A percentile compares a stretch with the other conserved stretches of the same genome.
These are phyloP conservation scores for Pythium sp. DNA, from an alignment of 352 stramenopile genomes.

Conservation along the genomic window DNA sequence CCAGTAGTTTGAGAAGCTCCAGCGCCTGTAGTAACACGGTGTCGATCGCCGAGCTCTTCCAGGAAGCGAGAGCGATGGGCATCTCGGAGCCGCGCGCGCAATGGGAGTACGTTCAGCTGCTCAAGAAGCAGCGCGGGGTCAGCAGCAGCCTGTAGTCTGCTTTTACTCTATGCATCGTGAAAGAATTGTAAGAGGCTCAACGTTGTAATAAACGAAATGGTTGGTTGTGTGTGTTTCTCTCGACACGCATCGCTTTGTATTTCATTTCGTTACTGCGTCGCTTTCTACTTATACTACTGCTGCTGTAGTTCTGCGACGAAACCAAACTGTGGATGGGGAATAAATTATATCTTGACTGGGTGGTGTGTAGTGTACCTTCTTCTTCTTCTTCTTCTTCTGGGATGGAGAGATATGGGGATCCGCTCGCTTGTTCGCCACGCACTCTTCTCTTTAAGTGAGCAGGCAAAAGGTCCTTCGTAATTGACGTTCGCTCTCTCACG, in stretches of 20 bases:
- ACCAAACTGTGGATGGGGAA: neutral
- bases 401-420: too few species aligned
- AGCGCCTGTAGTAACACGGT: neutral
- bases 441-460: too few species aligned
- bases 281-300: neutral
- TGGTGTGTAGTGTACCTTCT: too few species aligned
- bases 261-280: neutral
- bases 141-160: too few species aligned
- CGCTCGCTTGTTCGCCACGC: too few species aligned
- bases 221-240: neutral
- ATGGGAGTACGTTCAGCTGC: slow-evolving; percentile 39
- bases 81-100: slow-evolving; percentile 33
- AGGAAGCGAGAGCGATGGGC: slow-evolving; percentile 33
- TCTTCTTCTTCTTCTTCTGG: too few species aligned
- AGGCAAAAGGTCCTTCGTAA: too few species aligned
- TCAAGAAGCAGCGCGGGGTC: slow-evolving; percentile 11
- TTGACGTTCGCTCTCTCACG: neutral
- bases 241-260: neutral
- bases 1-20: neutral
- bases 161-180: too few species aligned
- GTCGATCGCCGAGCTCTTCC: slow-evolving; percentile 40
- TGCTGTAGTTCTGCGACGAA: neutral
- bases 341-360: too few species aligned
- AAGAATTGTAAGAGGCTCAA: too few species aligned
- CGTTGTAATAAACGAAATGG: too few species aligned